These are phyloP conservation scores for Carallia pectinifolia DNA, from an alignment of 345 rosid species.

Conservation along the genomic window DNA sequence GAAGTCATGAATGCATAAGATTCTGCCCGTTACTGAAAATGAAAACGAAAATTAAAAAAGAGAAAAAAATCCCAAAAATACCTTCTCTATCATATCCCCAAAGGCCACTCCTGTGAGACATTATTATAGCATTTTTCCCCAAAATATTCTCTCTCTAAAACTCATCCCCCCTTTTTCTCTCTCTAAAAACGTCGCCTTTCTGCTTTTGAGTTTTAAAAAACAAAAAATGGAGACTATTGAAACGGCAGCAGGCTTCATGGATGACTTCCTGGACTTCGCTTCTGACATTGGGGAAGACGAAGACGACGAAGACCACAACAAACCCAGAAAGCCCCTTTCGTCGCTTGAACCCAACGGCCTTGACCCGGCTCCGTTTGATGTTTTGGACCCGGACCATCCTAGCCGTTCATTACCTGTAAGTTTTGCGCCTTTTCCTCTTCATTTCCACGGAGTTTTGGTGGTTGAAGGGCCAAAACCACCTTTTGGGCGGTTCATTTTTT, in stretches of 20 bases:
- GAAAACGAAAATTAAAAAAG: not conserved
- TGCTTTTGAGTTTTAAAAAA: not conserved
- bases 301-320: conserved; percentile 31
- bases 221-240: conserved; percentile 37
- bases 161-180: not conserved
- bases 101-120: conserved; percentile 7
- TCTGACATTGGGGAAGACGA: conserved; percentile 42
- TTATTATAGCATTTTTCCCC: conserved; percentile 1
- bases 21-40: conserved; percentile 5
- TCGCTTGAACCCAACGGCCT: conserved; percentile 19
- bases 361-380: conserved; percentile 14
- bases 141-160: not conserved
- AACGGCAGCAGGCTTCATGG: conserved; percentile 31
- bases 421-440: not conserved
- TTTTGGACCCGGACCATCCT: conserved; percentile 13
- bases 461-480: not conserved
- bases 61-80: not conserved
- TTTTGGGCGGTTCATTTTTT: not conserved
- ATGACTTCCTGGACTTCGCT: conserved; percentile 44
- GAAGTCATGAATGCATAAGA: conserved; percentile 2
- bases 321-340: conserved; percentile 18
- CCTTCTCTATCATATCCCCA: too few relatives aligned
- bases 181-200: not conserved
- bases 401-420: conserved; percentile 37
- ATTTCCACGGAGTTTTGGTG: not conserved